A percentile compares a stretch with the other conserved stretches of the same genome.
Conservation (phyloP, 2,329 filamentous ascomycete genomes). For the Trichoderma guizhouense region DNA sequence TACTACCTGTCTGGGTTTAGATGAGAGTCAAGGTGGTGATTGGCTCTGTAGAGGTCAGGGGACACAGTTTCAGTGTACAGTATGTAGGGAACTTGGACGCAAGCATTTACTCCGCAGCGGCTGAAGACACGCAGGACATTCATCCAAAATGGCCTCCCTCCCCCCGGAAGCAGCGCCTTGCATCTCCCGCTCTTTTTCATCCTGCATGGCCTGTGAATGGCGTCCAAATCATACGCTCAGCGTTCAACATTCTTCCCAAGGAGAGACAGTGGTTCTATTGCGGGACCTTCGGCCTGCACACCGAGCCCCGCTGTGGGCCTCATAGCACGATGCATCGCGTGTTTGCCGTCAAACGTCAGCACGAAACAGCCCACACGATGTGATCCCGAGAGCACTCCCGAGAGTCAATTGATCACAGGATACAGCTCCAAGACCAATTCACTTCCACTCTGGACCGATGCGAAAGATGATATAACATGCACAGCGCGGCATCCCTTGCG, state of each 20-base stretch:
- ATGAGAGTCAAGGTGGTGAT: not conserved
- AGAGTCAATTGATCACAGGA: not conserved
- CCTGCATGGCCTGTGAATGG: not conserved
- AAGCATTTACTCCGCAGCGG: not conserved
- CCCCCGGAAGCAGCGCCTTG: not conserved
- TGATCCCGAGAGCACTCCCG: not conserved
- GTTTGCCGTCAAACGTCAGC: conserved; percentile 8
- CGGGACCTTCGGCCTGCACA: conserved; percentile 10
- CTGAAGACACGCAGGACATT: not conserved
- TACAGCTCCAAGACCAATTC: not conserved
- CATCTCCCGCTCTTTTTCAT: not conserved
- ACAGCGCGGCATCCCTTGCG: not conserved
- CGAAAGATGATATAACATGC: not conserved
- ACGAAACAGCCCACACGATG: not conserved
- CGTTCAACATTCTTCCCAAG: not conserved
- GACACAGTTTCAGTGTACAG: not conserved
- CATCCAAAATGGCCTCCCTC: not conserved
- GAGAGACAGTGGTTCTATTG: not conserved
- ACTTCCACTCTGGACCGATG: not conserved
- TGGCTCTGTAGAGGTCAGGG: not conserved
- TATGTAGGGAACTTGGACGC: not conserved
- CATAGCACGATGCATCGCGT: conserved; percentile 13
- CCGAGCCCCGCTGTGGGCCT: conserved; percentile 14
- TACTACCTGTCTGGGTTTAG: conserved; percentile 2
- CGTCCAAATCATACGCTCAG: not conserved